Conservation (phyloP, 305 asterid genomes). For the Solanum hybrid region DNA sequence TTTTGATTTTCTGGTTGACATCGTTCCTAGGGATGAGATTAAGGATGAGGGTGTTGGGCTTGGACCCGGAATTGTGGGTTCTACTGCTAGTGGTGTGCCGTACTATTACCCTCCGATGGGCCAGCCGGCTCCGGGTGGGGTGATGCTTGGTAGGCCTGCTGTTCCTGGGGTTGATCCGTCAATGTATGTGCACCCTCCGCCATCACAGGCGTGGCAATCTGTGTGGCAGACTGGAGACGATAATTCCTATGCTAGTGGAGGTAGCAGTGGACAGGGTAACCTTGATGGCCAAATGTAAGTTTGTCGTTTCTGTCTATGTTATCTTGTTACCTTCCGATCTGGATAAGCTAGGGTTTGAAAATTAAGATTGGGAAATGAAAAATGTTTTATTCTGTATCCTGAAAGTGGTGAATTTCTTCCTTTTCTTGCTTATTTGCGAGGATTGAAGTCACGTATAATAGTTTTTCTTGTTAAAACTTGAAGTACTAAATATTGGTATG, state of each 20-base stretch:
- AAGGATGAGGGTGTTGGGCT: conserved; percentile 41
- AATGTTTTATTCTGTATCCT: not conserved
- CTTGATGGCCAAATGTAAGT: conserved; percentile 59
- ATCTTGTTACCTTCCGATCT: not conserved
- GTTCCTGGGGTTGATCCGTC: conserved; percentile 29
- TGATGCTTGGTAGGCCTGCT: conserved; percentile 56
- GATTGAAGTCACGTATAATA: not conserved
- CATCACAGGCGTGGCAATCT: conserved; percentile 76
- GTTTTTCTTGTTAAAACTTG: not conserved
- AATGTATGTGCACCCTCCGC: conserved; percentile 49
- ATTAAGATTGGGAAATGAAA: not conserved
- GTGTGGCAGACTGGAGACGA: conserved; percentile 61
- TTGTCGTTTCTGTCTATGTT: not conserved
- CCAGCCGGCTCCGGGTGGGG: conserved; percentile 33
- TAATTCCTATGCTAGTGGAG: conserved; percentile 34
- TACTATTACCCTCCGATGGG: conserved; percentile 62
- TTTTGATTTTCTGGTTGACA: conserved; percentile 76
- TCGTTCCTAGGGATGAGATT: conserved; percentile 80
- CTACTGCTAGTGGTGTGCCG: conserved; percentile 51
- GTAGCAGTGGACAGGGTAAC: conserved; percentile 41
- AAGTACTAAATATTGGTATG: not conserved
- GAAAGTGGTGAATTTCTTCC: not conserved
- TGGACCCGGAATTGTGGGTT: conserved; percentile 32
- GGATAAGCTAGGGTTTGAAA: conserved; percentile 2
- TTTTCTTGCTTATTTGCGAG: not conserved